Conservation (phyloP, 192 early-diverging fungal genomes). For the Spizellomyces punctatus region DNA sequence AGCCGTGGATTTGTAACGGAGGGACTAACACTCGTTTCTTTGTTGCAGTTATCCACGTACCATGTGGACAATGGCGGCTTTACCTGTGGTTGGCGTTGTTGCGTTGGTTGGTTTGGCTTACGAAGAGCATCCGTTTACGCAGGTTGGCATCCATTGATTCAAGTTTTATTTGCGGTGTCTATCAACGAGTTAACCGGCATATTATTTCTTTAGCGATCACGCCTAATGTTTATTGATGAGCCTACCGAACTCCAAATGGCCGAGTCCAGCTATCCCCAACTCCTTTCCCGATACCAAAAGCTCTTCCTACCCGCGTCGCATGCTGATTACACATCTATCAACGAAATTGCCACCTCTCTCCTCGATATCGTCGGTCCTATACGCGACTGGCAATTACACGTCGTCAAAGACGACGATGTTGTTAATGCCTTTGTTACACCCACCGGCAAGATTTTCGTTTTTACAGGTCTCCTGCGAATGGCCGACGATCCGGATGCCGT, state of each 20-base stretch:
- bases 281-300: conserved; percentile 17
- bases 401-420: conserved; percentile 36
- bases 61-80: conserved; percentile 25
- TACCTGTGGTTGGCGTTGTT: conserved; percentile 17
- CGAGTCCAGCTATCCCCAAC: conserved; percentile 17
- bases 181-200: no score
- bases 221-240: conserved; percentile 47
- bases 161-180: no score
- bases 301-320: conserved; percentile 20
- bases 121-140: conserved; percentile 32
- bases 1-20: neutral
- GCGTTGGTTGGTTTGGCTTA: conserved; percentile 17
- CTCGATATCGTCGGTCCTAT: conserved; percentile 28
- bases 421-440: conserved; percentile 50
- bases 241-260: conserved; percentile 30
- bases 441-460: conserved; percentile 49
- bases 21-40: neutral
- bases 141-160: neutral
- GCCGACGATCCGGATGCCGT: conserved; percentile 32
- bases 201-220: conserved; percentile 19
- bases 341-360: conserved; percentile 25
- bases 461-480: conserved; percentile 39
- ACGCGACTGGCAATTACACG: conserved; percentile 44
- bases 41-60: conserved; percentile 20
- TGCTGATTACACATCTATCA: conserved; percentile 10